Base-by-base conservation (phyloP, 2,329 filamentous ascomycete genomes). In the Macrophomina phaseolina region DNA sequence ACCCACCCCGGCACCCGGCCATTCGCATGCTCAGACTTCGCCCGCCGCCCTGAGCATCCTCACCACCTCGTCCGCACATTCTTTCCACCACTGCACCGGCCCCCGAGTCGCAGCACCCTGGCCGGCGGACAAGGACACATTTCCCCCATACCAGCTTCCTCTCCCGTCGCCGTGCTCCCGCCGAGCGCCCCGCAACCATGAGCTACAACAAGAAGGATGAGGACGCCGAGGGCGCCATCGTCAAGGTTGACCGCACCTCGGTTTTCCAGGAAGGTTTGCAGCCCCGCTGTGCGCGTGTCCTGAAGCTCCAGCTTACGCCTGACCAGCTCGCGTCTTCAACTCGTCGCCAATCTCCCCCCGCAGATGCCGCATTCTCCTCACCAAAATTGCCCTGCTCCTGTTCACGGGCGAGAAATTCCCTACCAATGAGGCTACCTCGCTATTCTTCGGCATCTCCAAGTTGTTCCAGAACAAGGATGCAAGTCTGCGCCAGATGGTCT, bases 401-500 rank as follows among this genome's bases (percentile, higher is more conserved):
- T 97, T 97, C 82, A 98, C 93, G 23, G 95, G 95, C 74, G 95
- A 99, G 84, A 93, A 90, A 78, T 99, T 98, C 85, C 94, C 94
- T 53, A 94, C 91, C 68, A 96, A 97, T 78, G 95, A 99, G 87
- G 95, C 95, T 73, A 98, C 95, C 38, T 94, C 93, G 56, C 91
- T 99, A 71, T 99, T 99, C 88, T 98, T 98, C 80, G 94, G 94
- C 74, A 98, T 78, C 81, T 98, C 94, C 69, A 98, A 98, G 86
- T 88, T 98, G 68, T 99, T 99, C 87, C 94, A 98, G 85, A 98
- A 98, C 83, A 98, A 97, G 82, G 95, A 99, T 90, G 91, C 94
- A 75, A 94, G 93, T 74, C 86, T 99, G 78, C 93, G 95, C 76
- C 95, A 99, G 85, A 97, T 98, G 94, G 94, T 99, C 62, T 97